A percentile compares a stretch with the other conserved stretches of the same genome.
Evolutionary conservation across 805 yeast genomes (phyloP).

Genomic region (Kuraishia ogatae): DNA sequence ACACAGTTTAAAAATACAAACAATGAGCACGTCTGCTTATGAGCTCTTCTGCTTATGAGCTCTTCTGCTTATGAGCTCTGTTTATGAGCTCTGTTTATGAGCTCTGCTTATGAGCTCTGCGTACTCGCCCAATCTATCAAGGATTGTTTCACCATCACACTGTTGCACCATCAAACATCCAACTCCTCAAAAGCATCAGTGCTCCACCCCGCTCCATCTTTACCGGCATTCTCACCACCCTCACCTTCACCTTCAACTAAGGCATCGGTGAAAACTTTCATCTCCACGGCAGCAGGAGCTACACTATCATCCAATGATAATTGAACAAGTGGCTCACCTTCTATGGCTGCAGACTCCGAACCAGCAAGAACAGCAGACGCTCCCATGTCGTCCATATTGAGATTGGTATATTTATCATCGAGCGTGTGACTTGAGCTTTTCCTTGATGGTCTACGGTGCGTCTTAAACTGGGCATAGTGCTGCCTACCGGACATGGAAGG

Average conservation of each 20-base stretch:
- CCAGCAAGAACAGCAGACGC: background rate
- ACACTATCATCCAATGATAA: background rate
- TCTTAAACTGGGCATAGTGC: conserved; percentile 17
- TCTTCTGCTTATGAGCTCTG: no score
- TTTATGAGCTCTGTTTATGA: no score
- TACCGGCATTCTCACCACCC: no score
- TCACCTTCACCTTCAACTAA: background rate
- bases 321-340: background rate
- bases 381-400: background rate
- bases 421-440: background rate
- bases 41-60: no score
- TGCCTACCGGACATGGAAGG: conserved; percentile 21
- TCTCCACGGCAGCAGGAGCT: background rate
- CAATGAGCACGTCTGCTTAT: no score
- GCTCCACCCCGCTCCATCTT: background rate
- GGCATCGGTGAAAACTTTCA: background rate
- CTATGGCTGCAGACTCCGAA: background rate
- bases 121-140: no score
- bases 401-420: background rate
- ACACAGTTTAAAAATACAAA: no score
- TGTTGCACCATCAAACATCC: no score
- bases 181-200: background rate
- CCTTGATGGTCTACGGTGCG: conserved; percentile 7
- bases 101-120: no score
- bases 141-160: no score